Evolutionary conservation across 768 basidiomycete genomes (phyloP), one percentile per base, ranked within the genome.

Genomic region (Dictyophora rubrovolvata): DNA sequence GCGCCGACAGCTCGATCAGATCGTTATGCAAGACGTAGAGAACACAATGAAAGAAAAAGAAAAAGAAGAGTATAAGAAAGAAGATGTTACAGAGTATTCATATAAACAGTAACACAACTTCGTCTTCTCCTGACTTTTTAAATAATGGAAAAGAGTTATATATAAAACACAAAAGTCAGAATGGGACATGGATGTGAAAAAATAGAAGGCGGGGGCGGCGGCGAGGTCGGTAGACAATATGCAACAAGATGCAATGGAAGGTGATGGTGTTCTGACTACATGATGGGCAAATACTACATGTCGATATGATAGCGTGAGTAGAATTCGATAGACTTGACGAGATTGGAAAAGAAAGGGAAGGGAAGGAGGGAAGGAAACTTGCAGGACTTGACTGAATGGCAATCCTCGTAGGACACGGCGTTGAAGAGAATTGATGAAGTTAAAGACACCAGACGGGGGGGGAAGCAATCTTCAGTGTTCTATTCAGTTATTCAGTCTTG

Each of bases 401-500:
- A 28, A 28, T 28, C 28, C 28, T 28, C 28, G 2, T 28, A 28
- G 28, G 28, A 28, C 7, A 28, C 28, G 42, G 11, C 10, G 11
- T 5, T 14, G 42, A 14, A 42, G 36, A 37, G 36, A 37, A 37
- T 8, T 7, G 36, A 37, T 8, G 14, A 37, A 37, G 36, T n/a
- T n/a, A n/a, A n/a, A n/a, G n/a, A n/a, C n/a, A n/a, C n/a, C n/a
- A n/a, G n/a, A n/a, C n/a, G n/a, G n/a, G n/a, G n/a, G n/a, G n/a
- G n/a, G n/a, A 37, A 37, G 8, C 36, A 14, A 42, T 42, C n/a
- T n/a, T 42, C n/a, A 14, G 4, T 42, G 7, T 37, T 37, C 14
- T 37, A 14, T 7, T 37, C 14, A 7, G 14, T 48, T 56, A 56
- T 11, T 33, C 57, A 18, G 49, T 53, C 37, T 75, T 74, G 61